These are phyloP conservation scores for Wallacemonas sp. DNA, from an alignment of 208 protist genomes.

Conservation along the genomic window DNA sequence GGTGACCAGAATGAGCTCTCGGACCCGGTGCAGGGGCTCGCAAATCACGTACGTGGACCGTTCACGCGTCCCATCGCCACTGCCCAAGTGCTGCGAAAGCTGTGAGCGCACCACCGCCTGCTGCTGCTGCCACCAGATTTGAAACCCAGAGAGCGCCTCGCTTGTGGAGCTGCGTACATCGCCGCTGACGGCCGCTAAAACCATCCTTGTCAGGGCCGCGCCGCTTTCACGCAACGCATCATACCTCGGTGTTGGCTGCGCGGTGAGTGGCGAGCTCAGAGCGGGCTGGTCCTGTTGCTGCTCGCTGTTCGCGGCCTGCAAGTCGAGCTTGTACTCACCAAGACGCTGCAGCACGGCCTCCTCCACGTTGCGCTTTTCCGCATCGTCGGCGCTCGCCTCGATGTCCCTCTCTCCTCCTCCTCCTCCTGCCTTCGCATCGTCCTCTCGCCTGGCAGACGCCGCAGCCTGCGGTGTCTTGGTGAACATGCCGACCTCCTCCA, in stretches of 20 bases:
- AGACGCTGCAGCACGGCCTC: constrained; percentile 14
- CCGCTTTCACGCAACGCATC: background rate
- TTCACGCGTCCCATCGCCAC: constrained; percentile 18
- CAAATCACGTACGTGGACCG: constrained; percentile 75
- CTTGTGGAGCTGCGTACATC: constrained; percentile 12
- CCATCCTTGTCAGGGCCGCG: background rate
- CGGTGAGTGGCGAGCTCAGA: background rate
- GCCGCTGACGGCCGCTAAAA: constrained; percentile 3
- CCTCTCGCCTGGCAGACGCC: background rate
- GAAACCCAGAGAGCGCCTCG: background rate
- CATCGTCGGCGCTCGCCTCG: background rate
- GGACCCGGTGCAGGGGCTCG: constrained; percentile 78
- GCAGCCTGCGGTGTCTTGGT: background rate
- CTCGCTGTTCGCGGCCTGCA: no score
- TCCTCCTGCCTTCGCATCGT: background rate
- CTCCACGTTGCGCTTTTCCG: constrained; percentile 6
- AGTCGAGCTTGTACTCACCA: no score
- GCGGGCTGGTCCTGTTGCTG: no score
- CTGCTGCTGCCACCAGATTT: constrained; percentile 6
- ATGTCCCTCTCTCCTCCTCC: background rate
- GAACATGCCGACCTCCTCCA: constrained; percentile 12
- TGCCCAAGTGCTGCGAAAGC: constrained; percentile 19
- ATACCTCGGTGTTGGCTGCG: background rate
- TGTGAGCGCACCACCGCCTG: constrained; percentile 11
- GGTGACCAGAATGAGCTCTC: constrained; percentile 62